Percentiles rank a stretch among this genome's conserved stretches.
Conservation (phyloP, 2,329 filamentous ascomycete genomes). For the Aspergillus brasiliensis region DNA sequence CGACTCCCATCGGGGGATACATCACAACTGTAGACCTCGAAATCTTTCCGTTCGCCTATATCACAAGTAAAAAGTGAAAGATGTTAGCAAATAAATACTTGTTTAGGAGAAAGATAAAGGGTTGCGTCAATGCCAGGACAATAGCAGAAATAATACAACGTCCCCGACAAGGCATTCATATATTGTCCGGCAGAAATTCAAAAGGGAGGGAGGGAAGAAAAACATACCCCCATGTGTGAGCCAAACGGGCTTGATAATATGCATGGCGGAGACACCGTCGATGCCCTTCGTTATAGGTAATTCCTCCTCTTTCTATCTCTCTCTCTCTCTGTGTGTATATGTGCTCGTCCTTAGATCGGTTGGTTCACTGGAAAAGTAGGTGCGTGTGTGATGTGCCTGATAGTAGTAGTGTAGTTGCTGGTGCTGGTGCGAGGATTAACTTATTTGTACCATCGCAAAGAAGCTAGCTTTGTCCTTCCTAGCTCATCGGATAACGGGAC, state of each 20-base stretch:
- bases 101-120: neutral
- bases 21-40: conserved; percentile 98
- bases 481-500: conserved; percentile 13
- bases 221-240: conserved; percentile 79
- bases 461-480: conserved; percentile 9
- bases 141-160: conserved; percentile 1
- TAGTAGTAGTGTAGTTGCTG: neutral
- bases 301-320: conserved; percentile 5
- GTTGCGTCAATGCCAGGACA: neutral
- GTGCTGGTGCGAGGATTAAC: conserved; percentile 15
- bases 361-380: conserved; percentile 22
- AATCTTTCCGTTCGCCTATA: conserved; percentile 91
- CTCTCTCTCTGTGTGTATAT: conserved; percentile 5
- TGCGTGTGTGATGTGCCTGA: conserved; percentile 8
- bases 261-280: conserved; percentile 56
- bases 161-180: neutral
- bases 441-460: conserved; percentile 34
- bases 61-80: conserved; percentile 11
- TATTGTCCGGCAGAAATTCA: neutral
- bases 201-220: conserved; percentile 6
- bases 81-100: conserved; percentile 19
- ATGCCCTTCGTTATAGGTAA: neutral
- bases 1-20: conserved; percentile 91
- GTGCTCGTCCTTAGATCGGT: neutral
- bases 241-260: conserved; percentile 93